Conservation (phyloP, 331 rosid genomes). For the Phaseolus coccineus region DNA sequence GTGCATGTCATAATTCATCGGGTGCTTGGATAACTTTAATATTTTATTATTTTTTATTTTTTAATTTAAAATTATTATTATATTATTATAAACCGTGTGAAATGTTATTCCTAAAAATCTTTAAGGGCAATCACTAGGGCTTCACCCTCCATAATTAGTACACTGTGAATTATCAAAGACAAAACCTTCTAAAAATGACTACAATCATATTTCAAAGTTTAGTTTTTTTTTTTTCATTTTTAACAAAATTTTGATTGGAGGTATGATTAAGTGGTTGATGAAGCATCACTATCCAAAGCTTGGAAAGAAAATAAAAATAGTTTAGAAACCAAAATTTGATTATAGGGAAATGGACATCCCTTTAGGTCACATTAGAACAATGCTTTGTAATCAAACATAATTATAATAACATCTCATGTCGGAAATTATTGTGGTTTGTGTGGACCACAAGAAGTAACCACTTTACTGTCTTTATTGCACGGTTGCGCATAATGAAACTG, state of each 20-base stretch:
- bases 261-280: constrained; percentile 50
- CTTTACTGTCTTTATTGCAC: constrained; percentile 38
- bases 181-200: too few species aligned
- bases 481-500: constrained; percentile 11
- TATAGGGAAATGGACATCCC: constrained; percentile 11
- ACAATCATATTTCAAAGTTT: neutral
- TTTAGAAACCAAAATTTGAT: neutral
- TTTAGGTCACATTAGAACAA: constrained; percentile 25
- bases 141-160: too few species aligned
- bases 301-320: neutral
- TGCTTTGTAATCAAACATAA: constrained; percentile 23
- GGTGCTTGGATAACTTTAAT: too few species aligned
- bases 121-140: too few species aligned
- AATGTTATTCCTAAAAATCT: too few species aligned
- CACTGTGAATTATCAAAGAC: too few species aligned
- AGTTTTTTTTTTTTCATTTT: neutral
- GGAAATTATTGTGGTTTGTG: constrained; percentile 25
- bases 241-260: neutral
- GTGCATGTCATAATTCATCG: too few species aligned
- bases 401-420: constrained; percentile 27
- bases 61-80: too few species aligned
- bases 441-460: constrained; percentile 37
- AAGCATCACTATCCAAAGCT: constrained; percentile 56
- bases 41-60: too few species aligned
- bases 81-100: too few species aligned